Base-by-base conservation (phyloP, 768 basidiomycete genomes). In the Cystofilobasidium ferigula region DNA sequence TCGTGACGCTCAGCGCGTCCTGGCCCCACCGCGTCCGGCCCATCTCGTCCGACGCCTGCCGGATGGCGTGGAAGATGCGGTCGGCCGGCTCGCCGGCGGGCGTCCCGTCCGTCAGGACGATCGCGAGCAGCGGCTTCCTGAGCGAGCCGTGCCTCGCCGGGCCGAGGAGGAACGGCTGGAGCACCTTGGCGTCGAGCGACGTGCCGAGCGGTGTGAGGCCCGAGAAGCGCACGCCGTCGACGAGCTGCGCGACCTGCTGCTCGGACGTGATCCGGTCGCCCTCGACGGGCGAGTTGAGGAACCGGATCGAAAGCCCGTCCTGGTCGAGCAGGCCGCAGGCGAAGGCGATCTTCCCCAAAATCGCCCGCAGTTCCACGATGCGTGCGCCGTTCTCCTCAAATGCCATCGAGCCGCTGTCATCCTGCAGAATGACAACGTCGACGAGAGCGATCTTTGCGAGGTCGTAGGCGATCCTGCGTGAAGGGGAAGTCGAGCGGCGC, bases 341-440 rank as follows among this genome's bases (percentile, higher is more conserved):
- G 54, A 69, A 75, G 22, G 77, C 76, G 42, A 78, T 76, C 60
- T 76, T 71, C 14, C 51, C 34, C 0, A 68, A 56, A 28, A 68
- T 63, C 2, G 78, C 67, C 71, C 77, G 77, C 42, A 79, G 70
- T 61, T 79, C 78, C 57, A 78, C 78, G 63, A 79, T 78, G 38
- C 78, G 70, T 47, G 76, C 74, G 30, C 78, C 78, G 20, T 71
- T 65, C 70, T 79, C 74, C 68, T 77, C 78, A 56, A 77, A 77
- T 0, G 73, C 70, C 74, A 77, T 76, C 30, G 70, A 72, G 14
- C 62, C 64, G 34, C 53, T 56, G 34, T 68, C 67, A 28, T 68
- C 67, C 2, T 47, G 30, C 10, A 68, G 73, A 45, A 77, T 70
- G 43, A 75, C 64, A 6, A 73, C 67, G 62, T 79, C 78, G 65